Conservation (phyloP, 75 land plant species). For the Larix kaempferi region DNA sequence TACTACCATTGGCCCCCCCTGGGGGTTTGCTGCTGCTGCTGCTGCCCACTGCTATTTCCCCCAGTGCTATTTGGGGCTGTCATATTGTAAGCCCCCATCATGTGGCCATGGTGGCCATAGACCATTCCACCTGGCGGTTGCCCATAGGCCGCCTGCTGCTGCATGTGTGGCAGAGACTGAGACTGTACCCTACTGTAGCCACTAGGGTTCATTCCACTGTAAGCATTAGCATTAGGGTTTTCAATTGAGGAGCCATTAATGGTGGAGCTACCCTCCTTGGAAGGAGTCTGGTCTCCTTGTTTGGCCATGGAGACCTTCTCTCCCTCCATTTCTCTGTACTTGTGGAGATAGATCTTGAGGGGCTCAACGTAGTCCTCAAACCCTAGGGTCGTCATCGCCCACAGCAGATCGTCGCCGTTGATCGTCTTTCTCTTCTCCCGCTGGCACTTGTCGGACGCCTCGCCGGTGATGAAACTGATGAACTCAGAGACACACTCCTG, state of each 20-base stretch:
- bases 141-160: slow-evolving; percentile 15
- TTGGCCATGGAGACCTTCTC: slow-evolving; percentile 7
- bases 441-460: slow-evolving; percentile 80
- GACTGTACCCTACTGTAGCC: background rate
- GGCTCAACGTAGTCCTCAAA: slow-evolving; percentile 82
- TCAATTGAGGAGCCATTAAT: background rate
- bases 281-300: slow-evolving; percentile 13
- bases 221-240: background rate
- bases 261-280: background rate
- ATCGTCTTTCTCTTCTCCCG: slow-evolving; percentile 77
- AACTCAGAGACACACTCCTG: slow-evolving; percentile 88
- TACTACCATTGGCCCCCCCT: slow-evolving; percentile 10
- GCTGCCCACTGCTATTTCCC: slow-evolving; percentile 6
- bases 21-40: slow-evolving; percentile 5
- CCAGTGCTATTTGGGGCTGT: background rate
- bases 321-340: slow-evolving; percentile 64
- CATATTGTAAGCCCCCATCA: slow-evolving; percentile 8
- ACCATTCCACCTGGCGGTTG: slow-evolving; percentile 12
- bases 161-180: slow-evolving; percentile 12
- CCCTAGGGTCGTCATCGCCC: slow-evolving; percentile 83
- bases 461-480: slow-evolving; percentile 82
- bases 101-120: slow-evolving; percentile 1
- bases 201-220: background rate
- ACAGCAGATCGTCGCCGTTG: slow-evolving; percentile 76
- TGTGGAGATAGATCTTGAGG: slow-evolving; percentile 66